These are phyloP conservation scores for Clonostachys rosea DNA, from an alignment of 2,329 filamentous ascomycete species.

Conservation along the genomic window DNA sequence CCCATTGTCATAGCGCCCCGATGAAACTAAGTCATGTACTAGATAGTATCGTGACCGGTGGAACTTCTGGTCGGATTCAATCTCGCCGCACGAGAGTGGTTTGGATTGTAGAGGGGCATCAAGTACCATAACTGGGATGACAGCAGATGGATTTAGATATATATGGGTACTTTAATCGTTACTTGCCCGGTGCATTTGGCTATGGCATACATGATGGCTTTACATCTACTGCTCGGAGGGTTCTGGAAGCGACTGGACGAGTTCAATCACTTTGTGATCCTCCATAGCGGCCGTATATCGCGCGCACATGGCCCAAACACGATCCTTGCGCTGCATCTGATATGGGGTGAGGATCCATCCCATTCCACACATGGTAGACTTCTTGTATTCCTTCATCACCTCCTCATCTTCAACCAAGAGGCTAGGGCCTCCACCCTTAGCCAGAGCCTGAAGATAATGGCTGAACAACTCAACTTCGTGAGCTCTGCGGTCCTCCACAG, in stretches of 20 bases:
- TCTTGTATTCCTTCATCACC: constrained; percentile 8
- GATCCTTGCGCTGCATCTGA: constrained; percentile 26
- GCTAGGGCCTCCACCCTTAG: constrained; percentile 21
- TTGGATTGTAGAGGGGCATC: too few relatives aligned
- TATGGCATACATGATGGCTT: not conserved
- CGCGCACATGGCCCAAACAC: constrained; percentile 21
- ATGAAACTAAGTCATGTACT: too few relatives aligned
- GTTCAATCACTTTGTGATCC: constrained; percentile 30
- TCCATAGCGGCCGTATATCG: constrained; percentile 24
- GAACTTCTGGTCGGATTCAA: too few relatives aligned
- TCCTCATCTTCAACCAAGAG: constrained; percentile 18
- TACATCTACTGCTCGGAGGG: not conserved
- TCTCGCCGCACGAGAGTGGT: too few relatives aligned
- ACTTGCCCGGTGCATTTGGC: too few relatives aligned
- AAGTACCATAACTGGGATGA: too few relatives aligned
- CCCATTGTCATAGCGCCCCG: too few relatives aligned
- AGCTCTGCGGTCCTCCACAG: constrained; percentile 28
- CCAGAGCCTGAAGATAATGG: constrained; percentile 25
- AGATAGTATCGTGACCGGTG: too few relatives aligned
- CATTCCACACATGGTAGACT: not conserved
- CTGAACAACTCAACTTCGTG: constrained; percentile 30
- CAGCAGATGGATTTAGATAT: too few relatives aligned
- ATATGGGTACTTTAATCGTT: too few relatives aligned
- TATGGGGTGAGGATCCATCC: constrained; percentile 5
- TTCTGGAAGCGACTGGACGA: not conserved